Base-by-base conservation (phyloP, 345 rosid genomes). In the Salix arbutifolia region DNA sequence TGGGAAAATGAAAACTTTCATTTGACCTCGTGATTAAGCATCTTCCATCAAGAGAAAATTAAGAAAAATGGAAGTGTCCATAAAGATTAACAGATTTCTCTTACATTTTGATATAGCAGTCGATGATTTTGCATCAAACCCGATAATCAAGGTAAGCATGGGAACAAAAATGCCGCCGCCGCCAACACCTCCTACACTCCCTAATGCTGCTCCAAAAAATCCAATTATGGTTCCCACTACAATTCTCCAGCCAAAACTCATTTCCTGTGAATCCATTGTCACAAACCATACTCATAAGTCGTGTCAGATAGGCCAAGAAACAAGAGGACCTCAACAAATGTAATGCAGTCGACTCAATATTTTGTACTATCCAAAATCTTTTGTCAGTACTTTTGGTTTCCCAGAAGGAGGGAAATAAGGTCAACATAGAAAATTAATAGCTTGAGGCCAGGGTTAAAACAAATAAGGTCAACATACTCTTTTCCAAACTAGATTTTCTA, bases 111-210 rank as follows among this genome's bases (percentile, higher is more conserved):
- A 87, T 16, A 87, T 66, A 19, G 90, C 88, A 6, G 87, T 83
- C 4, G 90, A 82, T 18, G 90, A 84, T 72, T 87, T 87, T 31
- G 87, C 72, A 65, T 87, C 88, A 42, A 87, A 87, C 3, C 90
- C 88, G n/a, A 85, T 76, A 25, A 85, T 80, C 18, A 87, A 73
- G 16, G 83, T 73, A 31, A 87, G 90, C 90, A 84, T 87, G 65
- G 90, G 90, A 74, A 87, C 88, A 70, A 80, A 87, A 75, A 85
- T 42, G 61, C 88, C 90, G 12, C 88, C 90, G 4, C 88, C 90
- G 33, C 90, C 90, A 8, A 84, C 88, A 30, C 90, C 90, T 53
- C 90, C 90, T 6, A 85, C 88, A 30, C 88, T 87, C 17, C 90
- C 90, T 81, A 78, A 80, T 1, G 90, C 90, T 53, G 90, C 88